Base-by-base conservation (phyloP, 805 yeast genomes). In the Brettanomyces bruxellensis region DNA sequence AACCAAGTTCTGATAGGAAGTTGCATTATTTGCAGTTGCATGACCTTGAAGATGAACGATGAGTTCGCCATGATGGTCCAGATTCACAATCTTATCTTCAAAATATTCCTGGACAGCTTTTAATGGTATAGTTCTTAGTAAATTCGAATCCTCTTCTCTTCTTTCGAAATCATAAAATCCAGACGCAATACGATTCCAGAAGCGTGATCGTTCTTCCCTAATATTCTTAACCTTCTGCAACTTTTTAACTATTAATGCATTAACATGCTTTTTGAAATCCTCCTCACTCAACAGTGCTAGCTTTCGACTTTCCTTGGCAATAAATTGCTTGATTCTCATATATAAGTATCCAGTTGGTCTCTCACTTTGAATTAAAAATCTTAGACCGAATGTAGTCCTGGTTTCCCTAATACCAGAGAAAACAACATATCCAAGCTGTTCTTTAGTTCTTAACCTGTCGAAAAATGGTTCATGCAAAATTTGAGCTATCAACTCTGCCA, bases 401-500 rank as follows among this genome's bases (percentile, higher is more conserved):
- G 86, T 76, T 49, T 73, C 72, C 50, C 83, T 70, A 25, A 75
- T 67, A 0, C 95, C 86, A 40, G 93, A 80, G 59, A 87, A 88
- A 0, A 91, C 99, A 51, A 91, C 89, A 58, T 91, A 91, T 2
- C 99, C 99, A 32, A 91, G 72, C 64, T 93, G 98, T 66, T 91
- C 98, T 56, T 87, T 83, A 5, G 99, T 91, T 64, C 99, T 77
- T 48, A 91, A 72, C 51, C 85, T 85, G 58, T 87, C 83, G 65
- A 91, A 93, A 48, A 91, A 85, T 4, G 96, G 97, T 60, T 91
- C 97, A 53, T 76, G 79, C 43, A 84, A 69, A 51, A 89, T 74
- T 50, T 86, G 91, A 0, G 84, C 76, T 41, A 87, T 64, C 45
- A 91, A 65, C 43, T 83, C 87, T 11, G 84, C 72, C 46, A 75